Evolutionary conservation across 2,329 filamentous ascomycete genomes (phyloP).

Genomic region (Fonsecaea multimorphosa): DNA sequence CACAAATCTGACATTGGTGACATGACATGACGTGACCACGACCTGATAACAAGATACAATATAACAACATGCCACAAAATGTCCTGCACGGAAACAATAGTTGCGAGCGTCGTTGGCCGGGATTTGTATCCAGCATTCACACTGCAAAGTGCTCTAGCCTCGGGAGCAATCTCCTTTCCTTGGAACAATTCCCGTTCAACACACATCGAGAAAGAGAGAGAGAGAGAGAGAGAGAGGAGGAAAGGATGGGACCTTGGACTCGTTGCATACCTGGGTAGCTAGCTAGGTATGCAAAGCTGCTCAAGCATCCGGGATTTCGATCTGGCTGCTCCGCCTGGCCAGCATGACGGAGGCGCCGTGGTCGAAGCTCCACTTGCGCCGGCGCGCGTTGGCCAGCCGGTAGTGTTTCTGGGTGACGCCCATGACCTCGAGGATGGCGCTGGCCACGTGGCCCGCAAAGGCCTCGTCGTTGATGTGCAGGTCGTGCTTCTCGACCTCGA

Average conservation of each 20-base stretch:
- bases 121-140: not conserved
- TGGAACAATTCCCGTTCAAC: no score
- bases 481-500: conserved; percentile 58
- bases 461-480: conserved; percentile 61
- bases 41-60: no score
- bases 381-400: conserved; percentile 35
- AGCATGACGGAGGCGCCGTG: conserved; percentile 35
- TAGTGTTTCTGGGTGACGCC: conserved; percentile 37
- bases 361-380: conserved; percentile 39
- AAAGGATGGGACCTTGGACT: no score
- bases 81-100: no score
- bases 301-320: conserved; percentile 36
- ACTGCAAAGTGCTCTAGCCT: not conserved
- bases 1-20: no score
- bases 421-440: conserved; percentile 37
- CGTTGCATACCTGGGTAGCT: not conserved
- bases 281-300: not conserved
- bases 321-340: conserved; percentile 33
- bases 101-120: no score
- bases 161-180: no score
- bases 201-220: no score
- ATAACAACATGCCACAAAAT: no score
- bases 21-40: no score
- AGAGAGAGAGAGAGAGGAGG: no score
- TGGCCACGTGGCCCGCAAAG: conserved; percentile 52